These are phyloP conservation scores for Inonotus hispidus DNA, from an alignment of 1,284 basidiomycete species.

Conservation along the genomic window DNA sequence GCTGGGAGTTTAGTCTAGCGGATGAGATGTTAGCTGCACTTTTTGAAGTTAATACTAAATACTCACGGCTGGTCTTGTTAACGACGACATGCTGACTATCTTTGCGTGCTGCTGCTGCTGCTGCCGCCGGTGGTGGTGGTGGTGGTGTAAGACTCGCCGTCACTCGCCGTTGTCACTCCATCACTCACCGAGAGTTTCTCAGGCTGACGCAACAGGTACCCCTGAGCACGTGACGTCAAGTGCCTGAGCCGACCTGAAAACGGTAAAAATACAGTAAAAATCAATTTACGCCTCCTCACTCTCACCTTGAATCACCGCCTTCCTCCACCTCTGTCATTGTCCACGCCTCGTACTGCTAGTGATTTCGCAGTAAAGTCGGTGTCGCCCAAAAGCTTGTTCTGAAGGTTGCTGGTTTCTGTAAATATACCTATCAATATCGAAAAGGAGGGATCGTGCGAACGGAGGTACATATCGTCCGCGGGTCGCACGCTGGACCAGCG, in stretches of 20 bases:
- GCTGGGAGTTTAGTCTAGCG: conserved; percentile 76
- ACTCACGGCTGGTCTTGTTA: conserved; percentile 1
- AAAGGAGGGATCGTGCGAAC: background rate
- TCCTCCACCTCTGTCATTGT: background rate
- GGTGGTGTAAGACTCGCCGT: background rate
- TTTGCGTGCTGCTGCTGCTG: background rate
- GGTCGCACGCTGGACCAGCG: background rate
- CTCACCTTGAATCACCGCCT: background rate
- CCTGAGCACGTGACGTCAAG: background rate
- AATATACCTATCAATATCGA: background rate
- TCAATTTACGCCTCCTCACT: background rate
- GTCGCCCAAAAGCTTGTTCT: background rate
- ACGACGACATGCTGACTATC: background rate
- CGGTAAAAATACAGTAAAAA: background rate
- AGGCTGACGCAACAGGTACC: background rate
- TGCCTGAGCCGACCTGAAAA: background rate
- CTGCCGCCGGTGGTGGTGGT: background rate
- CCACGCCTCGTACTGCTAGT: background rate
- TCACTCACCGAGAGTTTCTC: no score
- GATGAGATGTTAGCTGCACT: background rate
- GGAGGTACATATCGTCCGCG: background rate
- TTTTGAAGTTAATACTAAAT: background rate
- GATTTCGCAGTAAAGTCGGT: no score
- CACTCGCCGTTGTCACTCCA: no score
- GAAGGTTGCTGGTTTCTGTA: background rate